Evolutionary conservation across 2,329 filamentous ascomycete species (phyloP), one percentile per base, ranked within the genome.

Genomic region (Calonectria hongkongensis): DNA sequence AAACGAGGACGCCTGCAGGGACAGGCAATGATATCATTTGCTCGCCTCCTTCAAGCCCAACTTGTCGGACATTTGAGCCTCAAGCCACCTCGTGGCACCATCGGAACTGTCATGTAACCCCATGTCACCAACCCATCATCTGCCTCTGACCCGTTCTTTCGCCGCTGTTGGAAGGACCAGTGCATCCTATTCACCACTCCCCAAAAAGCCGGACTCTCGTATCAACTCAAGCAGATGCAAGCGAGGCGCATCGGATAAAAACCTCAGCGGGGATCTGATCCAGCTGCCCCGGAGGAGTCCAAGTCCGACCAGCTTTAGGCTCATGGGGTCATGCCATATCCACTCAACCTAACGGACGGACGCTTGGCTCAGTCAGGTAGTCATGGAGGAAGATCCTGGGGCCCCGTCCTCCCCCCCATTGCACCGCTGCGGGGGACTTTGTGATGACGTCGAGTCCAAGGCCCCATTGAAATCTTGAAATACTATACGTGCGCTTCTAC

Each of bases 401-500:
- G 74, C 70, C 74, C 74, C 74, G 21, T 70, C 73, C 51, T 72
- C 74, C 9, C 70, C 70, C 43, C 74, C 66, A 51, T 66, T 58
- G 36, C 54, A 54, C 56, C 70, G 51, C 66, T 69, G 56, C 56
- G 30, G 28, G 39, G 43, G 60, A 70, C 48, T 68, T 50, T 72
- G 16, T 74, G 66, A 78, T 80, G 77, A 78, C 78, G 78, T 75
- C 62, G 58, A 54, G 48, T 50, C 27, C 30, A 66, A 54, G 65
- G 70, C 48, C 76, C 78, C 78, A 74, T 70, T 58, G 62, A 66
- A 79, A 76, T 30, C 41, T 71, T 33, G 63, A 27, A 48, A 51
- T 48, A 68, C 68, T 47, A 80, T 79, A 80, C 78, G 78, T 70
- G 78, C 78, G 78, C 78, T 80, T 80, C 78, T 78, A 79, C 12